These are phyloP conservation scores for Podospora pseudopauciseta DNA, from an alignment of 495 filamentous ascomycete genomes.

Conservation along the genomic window DNA sequence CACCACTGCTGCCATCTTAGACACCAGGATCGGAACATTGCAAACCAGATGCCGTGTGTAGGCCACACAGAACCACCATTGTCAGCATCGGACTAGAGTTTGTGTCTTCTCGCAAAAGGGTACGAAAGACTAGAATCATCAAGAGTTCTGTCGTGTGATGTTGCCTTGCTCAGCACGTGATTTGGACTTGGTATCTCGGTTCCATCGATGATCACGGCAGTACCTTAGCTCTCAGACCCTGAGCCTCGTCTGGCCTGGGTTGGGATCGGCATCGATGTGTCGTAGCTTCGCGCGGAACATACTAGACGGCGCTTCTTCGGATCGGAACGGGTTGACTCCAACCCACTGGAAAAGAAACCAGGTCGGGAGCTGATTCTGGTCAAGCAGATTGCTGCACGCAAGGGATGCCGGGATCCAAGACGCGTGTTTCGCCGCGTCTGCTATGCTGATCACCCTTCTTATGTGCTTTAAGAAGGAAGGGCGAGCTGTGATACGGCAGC, in stretches of 20 bases:
- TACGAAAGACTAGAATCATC: no score
- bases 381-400: neutral
- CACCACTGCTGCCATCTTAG: conserved; percentile 7
- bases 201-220: neutral
- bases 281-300: neutral
- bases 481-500: conserved; percentile 11
- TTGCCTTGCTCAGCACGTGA: neutral
- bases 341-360: neutral
- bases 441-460: no score
- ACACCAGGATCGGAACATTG: conserved; percentile 6
- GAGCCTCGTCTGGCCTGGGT: neutral
- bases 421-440: neutral
- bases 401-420: neutral
- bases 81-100: no score
- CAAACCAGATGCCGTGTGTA: neutral
- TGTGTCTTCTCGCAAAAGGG: no score
- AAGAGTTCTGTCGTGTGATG: no score
- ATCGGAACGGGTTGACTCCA: neutral
- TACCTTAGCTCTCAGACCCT: neutral
- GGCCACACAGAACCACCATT: conserved; percentile 3
- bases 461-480: neutral
- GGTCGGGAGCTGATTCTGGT: no score
- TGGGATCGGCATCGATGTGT: neutral
- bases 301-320: neutral
- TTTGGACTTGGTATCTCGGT: neutral